Evolutionary conservation across 768 basidiomycete genomes (phyloP).

Genomic region (Suillus subluteus): DNA sequence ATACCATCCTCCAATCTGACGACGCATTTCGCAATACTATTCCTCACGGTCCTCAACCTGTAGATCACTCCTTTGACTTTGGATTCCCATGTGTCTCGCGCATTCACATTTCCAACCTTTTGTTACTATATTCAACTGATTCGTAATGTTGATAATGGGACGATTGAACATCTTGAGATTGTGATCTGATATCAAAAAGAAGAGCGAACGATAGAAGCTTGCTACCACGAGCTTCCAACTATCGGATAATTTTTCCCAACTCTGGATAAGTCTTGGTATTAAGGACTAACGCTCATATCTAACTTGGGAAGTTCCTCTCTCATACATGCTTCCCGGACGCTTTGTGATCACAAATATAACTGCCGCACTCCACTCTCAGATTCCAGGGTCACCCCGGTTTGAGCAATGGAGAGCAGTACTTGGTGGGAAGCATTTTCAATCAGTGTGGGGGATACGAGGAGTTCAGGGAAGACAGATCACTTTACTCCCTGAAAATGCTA

Average conservation of each 20-base stretch:
- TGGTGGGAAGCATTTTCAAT: background rate
- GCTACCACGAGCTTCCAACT: background rate
- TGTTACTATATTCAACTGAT: background rate
- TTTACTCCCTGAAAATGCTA: background rate
- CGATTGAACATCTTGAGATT: background rate
- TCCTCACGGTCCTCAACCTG: background rate
- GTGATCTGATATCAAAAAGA: background rate
- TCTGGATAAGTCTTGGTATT: background rate
- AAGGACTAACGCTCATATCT: background rate
- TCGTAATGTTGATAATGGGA: conserved; percentile 1
- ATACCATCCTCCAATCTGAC: conserved; percentile 1
- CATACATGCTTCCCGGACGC: background rate
- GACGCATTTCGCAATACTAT: background rate
- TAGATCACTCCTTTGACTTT: conserved; percentile 1
- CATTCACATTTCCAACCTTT: background rate
- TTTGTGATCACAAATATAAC: background rate
- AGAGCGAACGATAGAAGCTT: background rate
- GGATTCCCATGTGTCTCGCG: background rate
- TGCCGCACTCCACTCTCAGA: background rate
- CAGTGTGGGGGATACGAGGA: background rate
- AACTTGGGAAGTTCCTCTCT: too few species aligned
- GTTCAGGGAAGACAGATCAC: background rate
- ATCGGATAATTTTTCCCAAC: background rate
- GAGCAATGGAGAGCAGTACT: background rate
- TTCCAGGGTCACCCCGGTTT: background rate